Evolutionary conservation across 2,329 filamentous ascomycete genomes (phyloP), one percentile per base, ranked within the genome.

Genomic region (Fusarium globosum): DNA sequence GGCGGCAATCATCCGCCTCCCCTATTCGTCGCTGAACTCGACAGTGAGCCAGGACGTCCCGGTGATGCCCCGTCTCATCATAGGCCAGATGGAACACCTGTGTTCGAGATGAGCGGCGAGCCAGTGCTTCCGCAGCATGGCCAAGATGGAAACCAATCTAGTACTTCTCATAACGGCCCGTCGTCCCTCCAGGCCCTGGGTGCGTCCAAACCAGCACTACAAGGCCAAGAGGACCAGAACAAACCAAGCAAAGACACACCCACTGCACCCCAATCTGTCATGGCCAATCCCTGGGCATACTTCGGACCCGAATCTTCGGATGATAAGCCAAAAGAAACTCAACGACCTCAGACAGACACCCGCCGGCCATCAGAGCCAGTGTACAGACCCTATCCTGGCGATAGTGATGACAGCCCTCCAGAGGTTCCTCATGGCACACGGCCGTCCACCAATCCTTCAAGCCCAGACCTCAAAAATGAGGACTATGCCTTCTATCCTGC

Each of bases 211-310:
- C 43, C 49, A 16, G 28, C 41, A 41, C 53, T 62, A 16, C 35
- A 62, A 49, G 36, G 64, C 46, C 53, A 61, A 21, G 56, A 61
- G 21, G 45, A 46, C 23, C 62, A 61, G 33, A 63, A 58, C 36
- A 67, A 59, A 56, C 46, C 39, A 61, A 69, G 41, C 30, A 67
- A 69, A 46, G 66, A 58, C 18, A 30, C 21, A 12, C 35, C 57
- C 26, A 46, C 48, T 15, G 23, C 39, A 36, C 23, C 55, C 12
- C 59, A 65, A 38, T 48, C 69, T 35, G 59, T 39, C n/a, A 65
- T 66, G 67, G 81, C 80, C 38, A 79, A 81, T 45, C 80, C 81
- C 15, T 82, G 81, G 80, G 74, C 81, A 21, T 82, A 81, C 39
- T 77, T 80, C 68, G 79, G 80, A 7, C 75, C 79, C 11, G 69